phyloP scores from a whole-genome alignment of 2,329 filamentous ascomycete species.

The Xylaria sp. region DNA sequence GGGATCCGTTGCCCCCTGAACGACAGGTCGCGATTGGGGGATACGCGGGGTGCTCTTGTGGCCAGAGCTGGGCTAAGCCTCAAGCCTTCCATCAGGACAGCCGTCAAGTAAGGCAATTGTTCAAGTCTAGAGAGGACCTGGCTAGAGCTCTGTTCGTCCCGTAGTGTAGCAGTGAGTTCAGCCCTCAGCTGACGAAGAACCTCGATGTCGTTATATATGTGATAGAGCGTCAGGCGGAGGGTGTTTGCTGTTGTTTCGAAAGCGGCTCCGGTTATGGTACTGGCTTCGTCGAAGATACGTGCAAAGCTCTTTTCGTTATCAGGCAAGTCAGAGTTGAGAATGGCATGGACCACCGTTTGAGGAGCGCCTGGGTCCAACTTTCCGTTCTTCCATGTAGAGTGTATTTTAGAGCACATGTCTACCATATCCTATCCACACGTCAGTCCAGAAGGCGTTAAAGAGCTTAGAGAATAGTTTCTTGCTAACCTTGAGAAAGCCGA shows the following conservation, averaged over 20 bases:
- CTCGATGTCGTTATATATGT: conserved; percentile 34
- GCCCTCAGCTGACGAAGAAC: conserved; percentile 35
- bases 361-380: background rate
- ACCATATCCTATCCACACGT: conserved; percentile 6
- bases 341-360: conserved; percentile 34
- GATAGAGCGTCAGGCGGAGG: conserved; percentile 33
- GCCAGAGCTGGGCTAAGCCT: conserved; percentile 57
- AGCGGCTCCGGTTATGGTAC: conserved; percentile 29
- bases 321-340: conserved; percentile 35
- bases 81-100: conserved; percentile 58
- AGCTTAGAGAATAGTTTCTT: background rate
- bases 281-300: conserved; percentile 31
- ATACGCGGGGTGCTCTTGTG: conserved; percentile 55
- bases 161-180: conserved; percentile 20
- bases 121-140: conserved; percentile 17
- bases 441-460: background rate
- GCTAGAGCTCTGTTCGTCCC: background rate
- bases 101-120: conserved; percentile 54
- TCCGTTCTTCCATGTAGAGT: background rate
- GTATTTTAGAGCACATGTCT: background rate
- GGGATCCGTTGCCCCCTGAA: conserved; percentile 44
- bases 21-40: conserved; percentile 47
- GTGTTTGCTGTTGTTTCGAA: conserved; percentile 34
- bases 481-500: conserved; percentile 27
- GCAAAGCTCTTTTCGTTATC: conserved; percentile 27